Conservation (phyloP, 2,329 filamentous ascomycete genomes). For the Arthrobotrys iridis region DNA sequence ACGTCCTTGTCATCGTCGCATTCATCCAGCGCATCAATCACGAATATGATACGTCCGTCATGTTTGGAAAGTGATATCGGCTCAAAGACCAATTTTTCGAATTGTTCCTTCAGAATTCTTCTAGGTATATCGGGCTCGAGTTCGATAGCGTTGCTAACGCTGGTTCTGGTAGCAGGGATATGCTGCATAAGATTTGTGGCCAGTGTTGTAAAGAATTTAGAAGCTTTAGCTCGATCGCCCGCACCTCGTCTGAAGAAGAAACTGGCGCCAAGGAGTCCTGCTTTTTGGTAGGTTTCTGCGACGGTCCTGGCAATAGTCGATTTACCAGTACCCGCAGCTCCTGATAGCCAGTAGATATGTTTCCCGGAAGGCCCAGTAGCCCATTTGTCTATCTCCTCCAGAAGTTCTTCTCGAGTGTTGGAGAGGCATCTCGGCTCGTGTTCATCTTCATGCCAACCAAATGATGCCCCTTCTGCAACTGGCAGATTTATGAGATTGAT, state of each 20-base stretch:
- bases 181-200: slow-evolving; percentile 2
- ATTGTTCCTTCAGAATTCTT: background rate
- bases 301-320: slow-evolving; percentile 24
- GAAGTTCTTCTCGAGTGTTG: slow-evolving; percentile 57
- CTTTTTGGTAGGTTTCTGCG: background rate
- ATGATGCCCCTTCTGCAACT: slow-evolving; percentile 53
- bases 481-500: slow-evolving; percentile 14
- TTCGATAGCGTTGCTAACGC: background rate
- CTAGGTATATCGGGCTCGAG: background rate
- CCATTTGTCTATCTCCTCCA: slow-evolving; percentile 52
- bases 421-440: slow-evolving; percentile 56
- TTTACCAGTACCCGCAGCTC: slow-evolving; percentile 60
- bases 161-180: background rate
- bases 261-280: slow-evolving; percentile 1
- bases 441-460: slow-evolving; percentile 55
- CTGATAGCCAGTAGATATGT: slow-evolving; percentile 60
- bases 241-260: slow-evolving; percentile 22
- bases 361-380: background rate
- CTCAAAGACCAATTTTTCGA: background rate
- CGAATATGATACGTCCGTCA: slow-evolving; percentile 11
- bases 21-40: slow-evolving; percentile 60
- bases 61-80: background rate
- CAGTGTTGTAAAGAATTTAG: slow-evolving; percentile 18
- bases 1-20: slow-evolving; percentile 57
- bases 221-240: slow-evolving; percentile 17